Evolutionary conservation across 2,329 filamentous ascomycete genomes (phyloP).

Genomic region (Dactylella cylindrospora): DNA sequence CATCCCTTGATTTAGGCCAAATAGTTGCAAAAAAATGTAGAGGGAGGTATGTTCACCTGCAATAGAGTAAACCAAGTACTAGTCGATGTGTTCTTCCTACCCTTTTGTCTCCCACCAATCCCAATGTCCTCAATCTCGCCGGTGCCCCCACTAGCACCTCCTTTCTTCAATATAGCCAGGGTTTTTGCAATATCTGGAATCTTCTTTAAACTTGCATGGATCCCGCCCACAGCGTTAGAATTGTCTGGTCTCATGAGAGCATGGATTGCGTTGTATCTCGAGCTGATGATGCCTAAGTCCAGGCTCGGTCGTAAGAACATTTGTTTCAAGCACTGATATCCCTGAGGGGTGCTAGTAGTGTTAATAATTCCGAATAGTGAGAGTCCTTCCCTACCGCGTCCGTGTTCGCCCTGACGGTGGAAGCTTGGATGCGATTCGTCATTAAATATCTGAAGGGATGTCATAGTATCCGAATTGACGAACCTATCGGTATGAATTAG

Average conservation of each 20-base stretch:
- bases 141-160: constrained; percentile 54
- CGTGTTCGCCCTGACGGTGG: constrained; percentile 69
- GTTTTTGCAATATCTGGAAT: constrained; percentile 74
- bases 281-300: constrained; percentile 66
- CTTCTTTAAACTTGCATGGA: constrained; percentile 65
- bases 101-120: constrained; percentile 48
- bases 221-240: constrained; percentile 57
- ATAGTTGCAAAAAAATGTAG: constrained; percentile 57
- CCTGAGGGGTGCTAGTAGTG: constrained; percentile 67
- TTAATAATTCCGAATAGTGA: constrained; percentile 63
- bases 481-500: constrained; percentile 63
- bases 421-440: constrained; percentile 80
- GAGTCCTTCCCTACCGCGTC: constrained; percentile 79
- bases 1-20: constrained; percentile 66
- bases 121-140: constrained; percentile 12
- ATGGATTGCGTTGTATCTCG: constrained; percentile 70
- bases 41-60: constrained; percentile 5
- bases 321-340: constrained; percentile 71
- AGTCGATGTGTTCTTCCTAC: constrained; percentile 54
- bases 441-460: constrained; percentile 80
- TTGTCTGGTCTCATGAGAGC: constrained; percentile 71
- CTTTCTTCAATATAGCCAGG: constrained; percentile 73
- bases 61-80: constrained; percentile 38
- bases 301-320: constrained; percentile 77
- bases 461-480: constrained; percentile 75